Base-by-base conservation (phyloP, 257 asterid species). In the Petunia axillaris region DNA sequence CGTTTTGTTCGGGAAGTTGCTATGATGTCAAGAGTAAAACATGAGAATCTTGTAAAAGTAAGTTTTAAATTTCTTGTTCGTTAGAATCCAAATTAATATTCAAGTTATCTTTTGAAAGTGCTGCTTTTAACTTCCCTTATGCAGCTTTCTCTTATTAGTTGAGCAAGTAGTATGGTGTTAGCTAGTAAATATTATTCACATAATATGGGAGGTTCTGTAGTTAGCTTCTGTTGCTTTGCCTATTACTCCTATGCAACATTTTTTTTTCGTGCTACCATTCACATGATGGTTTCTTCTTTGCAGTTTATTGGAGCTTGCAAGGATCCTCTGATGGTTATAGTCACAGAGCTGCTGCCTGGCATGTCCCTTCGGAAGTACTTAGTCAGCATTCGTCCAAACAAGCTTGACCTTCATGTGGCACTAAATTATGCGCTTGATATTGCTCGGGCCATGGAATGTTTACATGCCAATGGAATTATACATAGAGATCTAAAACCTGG, bases 261-360 rank as follows among this genome's bases (percentile, higher is more conserved):
- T 54, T 63, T 76, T 54, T 76, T 41, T 43, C 9, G 36, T 55
- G 48, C 41, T 14, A 5, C 35, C 79, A 53, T 53, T 48, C 79
- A 75, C 16, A 14, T 76, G 63, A 35, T 54, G 64, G 8, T 78
- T 35, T 78, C 64, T n/a, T 64, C 35, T 10, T 48, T 86, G 91
- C 97, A 95, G 98, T 95, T 95, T 83, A 92, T 95, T 85, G 99
- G 99, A 81, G 99, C 99, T 76, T 95, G 99, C 85, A 95, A 95
- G 79, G 99, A 95, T 87, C 99, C 99, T 84, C 83, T 95, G 81
- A 93, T 95, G 99, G 99, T 93, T 86, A 89, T 95, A 84, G 99
- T 95, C 35, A 88, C 98, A 3, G 99, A 95, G 89, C 91, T 95
- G 78, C 87, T 95, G 86, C 97, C 93, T 15, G 99, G 98, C 83